Conservation (phyloP, 139 green algal species). For the Raphidocelis subcapitata region DNA sequence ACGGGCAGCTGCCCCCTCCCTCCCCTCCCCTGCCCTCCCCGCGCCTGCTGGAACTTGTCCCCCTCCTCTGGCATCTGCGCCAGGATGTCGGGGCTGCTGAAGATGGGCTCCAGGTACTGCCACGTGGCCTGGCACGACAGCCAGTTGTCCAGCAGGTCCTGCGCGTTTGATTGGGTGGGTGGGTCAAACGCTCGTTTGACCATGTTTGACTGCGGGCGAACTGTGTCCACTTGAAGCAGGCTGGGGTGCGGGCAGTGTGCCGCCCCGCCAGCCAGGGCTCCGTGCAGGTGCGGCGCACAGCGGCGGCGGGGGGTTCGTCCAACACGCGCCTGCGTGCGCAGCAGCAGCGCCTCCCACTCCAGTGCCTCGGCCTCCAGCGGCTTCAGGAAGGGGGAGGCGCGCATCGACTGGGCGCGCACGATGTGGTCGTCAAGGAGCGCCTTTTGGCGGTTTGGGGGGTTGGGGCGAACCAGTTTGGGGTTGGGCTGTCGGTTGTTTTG, state of each 20-base stretch:
- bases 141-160: conserved; percentile 87
- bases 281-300: too few species aligned
- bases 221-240: too few species aligned
- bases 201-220: too few species aligned
- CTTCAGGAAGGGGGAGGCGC: conserved; percentile 78
- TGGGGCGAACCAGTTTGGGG: too few species aligned
- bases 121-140: conserved; percentile 76
- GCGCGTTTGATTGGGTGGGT: neutral
- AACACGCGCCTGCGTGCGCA: conserved; percentile 35
- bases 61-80: conserved; percentile 88
- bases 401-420: conserved; percentile 71
- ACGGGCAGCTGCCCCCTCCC: too few species aligned
- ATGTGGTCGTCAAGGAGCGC: conserved; percentile 81
- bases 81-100: conserved; percentile 80
- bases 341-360: conserved; percentile 69
- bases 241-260: too few species aligned
- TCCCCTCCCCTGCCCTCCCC: too few species aligned
- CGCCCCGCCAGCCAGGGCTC: too few species aligned
- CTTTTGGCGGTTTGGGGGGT: too few species aligned
- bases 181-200: too few species aligned
- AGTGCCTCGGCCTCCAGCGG: conserved; percentile 64
- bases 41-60: conserved; percentile 70
- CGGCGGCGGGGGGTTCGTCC: too few species aligned
- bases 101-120: conserved; percentile 91
- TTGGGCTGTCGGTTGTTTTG: too few species aligned